Base-by-base conservation (phyloP, 495 filamentous ascomycete genomes). In the Aspergillus sclerotiicarbonarius region DNA sequence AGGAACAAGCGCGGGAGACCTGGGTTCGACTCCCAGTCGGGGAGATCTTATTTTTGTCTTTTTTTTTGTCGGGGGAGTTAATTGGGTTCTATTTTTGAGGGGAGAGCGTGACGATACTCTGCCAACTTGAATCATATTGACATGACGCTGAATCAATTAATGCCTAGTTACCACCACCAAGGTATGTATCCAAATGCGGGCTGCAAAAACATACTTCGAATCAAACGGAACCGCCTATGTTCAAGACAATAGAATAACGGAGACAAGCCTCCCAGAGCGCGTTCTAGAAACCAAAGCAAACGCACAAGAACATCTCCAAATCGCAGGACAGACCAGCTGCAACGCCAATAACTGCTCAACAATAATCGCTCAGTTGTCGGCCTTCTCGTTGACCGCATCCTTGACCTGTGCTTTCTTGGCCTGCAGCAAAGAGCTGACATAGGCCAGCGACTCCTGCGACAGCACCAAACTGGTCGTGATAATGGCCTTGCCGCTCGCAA, bases 381-480 rank as follows among this genome's bases (percentile, higher is more conserved):
- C 69, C 70, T 86, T 87, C 60, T 87, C 79, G 45, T 78, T 76
- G 10, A 80, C 74, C 15, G 71, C 66, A 48, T 84, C 77, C 73
- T 86, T 84, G 33, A 74, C 78, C 64, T 90, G 77, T 21, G 80
- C 77, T 71, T 88, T 89, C 72, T 84, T 82, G 41, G 70, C 71
- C 57, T 78, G 74, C 25, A 91, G 61, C 58, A 80, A 80, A 31
- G 73, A 72, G 66, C 75, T 78, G 37, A 90, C 43, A 76, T 78
- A 86, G 25, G 71, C 71, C 58, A 90, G 72, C 19, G 82, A 80
- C 70, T 93, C 90, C 52, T 78, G 78, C 25, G 84, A 84, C 53
- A 97, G 76, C 33, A 90, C 78, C 53, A 96, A 71, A 12, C 87
- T 80, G 15, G 90, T 90, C 46, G 84, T 86, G 61, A 96, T 73